Percentiles rank a stretch among this genome's conserved stretches.
phyloP scores from a whole-genome alignment of 257 asterid species.

The Nicotiana attenuata region DNA sequence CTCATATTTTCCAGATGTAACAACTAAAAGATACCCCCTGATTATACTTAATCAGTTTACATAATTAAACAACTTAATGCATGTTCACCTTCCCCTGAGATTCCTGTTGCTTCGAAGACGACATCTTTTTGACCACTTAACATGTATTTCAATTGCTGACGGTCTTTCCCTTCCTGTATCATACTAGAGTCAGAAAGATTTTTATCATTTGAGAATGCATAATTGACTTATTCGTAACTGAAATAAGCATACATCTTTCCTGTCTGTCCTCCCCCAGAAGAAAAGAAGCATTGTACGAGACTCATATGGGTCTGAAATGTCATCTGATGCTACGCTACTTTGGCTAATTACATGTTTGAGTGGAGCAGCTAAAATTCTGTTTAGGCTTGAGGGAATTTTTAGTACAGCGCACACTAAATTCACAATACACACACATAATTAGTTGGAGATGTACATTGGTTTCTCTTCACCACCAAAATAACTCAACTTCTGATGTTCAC shows the following conservation, averaged over 20 bases:
- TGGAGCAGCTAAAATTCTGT: too few relatives aligned
- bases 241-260: conserved; percentile 67
- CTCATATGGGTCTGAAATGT: conserved; percentile 46
- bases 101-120: conserved; percentile 56
- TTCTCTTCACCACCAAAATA: too few relatives aligned
- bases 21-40: neutral
- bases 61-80: conserved; percentile 48
- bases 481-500: too few relatives aligned
- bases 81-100: conserved; percentile 75
- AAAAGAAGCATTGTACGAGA: conserved; percentile 73
- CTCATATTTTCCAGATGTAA: neutral
- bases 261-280: conserved; percentile 80
- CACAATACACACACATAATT: too few relatives aligned
- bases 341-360: too few relatives aligned
- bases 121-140: conserved; percentile 48
- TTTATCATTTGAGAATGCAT: neutral
- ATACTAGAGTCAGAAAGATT: conserved; percentile 18
- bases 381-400: too few relatives aligned
- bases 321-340: conserved; percentile 17
- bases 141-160: conserved; percentile 44
- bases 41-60: neutral
- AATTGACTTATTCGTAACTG: neutral
- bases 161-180: conserved; percentile 78
- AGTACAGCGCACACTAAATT: too few relatives aligned
- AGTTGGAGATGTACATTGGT: too few relatives aligned